phyloP scores from a whole-genome alignment of 148 eudicot genomes.

The Rheum nobile region DNA sequence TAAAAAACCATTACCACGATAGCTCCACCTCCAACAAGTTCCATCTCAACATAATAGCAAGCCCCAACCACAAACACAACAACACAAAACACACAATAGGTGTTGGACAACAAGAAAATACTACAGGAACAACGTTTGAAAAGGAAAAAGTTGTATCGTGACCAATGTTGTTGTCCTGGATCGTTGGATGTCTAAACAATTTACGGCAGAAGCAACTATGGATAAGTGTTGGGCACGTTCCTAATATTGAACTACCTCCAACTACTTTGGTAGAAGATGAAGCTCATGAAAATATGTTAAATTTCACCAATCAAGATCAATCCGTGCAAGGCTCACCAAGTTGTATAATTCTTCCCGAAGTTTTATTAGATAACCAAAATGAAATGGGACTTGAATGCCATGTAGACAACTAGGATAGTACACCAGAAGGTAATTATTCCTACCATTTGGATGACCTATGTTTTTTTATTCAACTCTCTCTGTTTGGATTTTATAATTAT shows the following conservation, averaged over 20 bases:
- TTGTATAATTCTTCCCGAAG: neutral
- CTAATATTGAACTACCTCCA: neutral
- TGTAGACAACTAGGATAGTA: neutral
- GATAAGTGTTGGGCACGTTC: neutral
- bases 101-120: too few species aligned
- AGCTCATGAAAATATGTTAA: too few species aligned
- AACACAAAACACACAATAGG: too few species aligned
- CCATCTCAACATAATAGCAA: too few species aligned
- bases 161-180: neutral
- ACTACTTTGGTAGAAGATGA: neutral
- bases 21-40: too few species aligned
- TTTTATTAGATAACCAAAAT: neutral
- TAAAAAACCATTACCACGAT: too few species aligned
- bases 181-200: neutral
- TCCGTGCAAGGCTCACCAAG: neutral
- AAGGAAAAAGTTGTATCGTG: neutral
- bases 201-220: too few species aligned
- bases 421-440: neutral
- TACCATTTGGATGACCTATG: neutral
- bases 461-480: too few species aligned
- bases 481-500: too few species aligned
- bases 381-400: neutral
- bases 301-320: too few species aligned
- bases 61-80: too few species aligned
- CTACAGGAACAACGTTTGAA: neutral